Percentiles rank a stretch among this genome's conserved stretches.
Conservation (phyloP, 768 basidiomycete genomes). For the Suillus weaverae region DNA sequence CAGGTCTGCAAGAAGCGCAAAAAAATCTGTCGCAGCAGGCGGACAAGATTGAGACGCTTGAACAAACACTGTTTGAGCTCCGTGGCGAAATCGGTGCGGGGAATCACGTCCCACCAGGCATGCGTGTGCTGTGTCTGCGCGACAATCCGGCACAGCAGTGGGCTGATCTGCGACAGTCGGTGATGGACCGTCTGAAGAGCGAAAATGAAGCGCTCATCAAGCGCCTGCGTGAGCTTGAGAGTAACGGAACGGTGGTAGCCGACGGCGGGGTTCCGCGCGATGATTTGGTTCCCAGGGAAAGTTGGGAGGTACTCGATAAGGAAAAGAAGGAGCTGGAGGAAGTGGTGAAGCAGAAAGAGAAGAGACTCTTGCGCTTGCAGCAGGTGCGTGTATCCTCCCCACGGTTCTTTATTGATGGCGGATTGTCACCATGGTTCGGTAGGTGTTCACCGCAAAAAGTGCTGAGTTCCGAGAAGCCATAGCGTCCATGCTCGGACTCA, state of each 20-base stretch:
- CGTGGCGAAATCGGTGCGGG: slow-evolving; percentile 76
- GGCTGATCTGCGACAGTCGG: slow-evolving; percentile 71
- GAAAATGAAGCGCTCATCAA: slow-evolving; percentile 86
- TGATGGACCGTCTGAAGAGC: slow-evolving; percentile 68
- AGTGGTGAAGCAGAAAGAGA: slow-evolving; percentile 74
- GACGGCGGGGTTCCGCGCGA: slow-evolving; percentile 21
- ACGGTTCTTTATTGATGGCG: background rate
- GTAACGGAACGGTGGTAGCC: slow-evolving; percentile 25
- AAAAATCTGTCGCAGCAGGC: slow-evolving; percentile 38
- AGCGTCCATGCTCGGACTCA: slow-evolving; percentile 85
- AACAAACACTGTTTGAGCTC: slow-evolving; percentile 78
- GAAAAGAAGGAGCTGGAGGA: slow-evolving; percentile 72
- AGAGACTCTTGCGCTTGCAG: slow-evolving; percentile 73
- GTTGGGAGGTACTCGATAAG: slow-evolving; percentile 68
- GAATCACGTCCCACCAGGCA: slow-evolving; percentile 69
- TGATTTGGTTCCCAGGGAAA: slow-evolving; percentile 69
- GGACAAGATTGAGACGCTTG: slow-evolving; percentile 64
- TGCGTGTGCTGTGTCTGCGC: slow-evolving; percentile 64
- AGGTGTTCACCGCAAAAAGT: slow-evolving; percentile 84
- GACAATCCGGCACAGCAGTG: slow-evolving; percentile 86
- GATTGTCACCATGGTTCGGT: slow-evolving; percentile 2
- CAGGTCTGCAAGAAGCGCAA: slow-evolving; percentile 48
- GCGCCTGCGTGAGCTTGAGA: slow-evolving; percentile 63
- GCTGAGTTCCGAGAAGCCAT: slow-evolving; percentile 92
- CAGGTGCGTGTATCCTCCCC: slow-evolving; percentile 48